Evolutionary conservation across 805 yeast species (phyloP).

Genomic region (Pichia manshurica): DNA sequence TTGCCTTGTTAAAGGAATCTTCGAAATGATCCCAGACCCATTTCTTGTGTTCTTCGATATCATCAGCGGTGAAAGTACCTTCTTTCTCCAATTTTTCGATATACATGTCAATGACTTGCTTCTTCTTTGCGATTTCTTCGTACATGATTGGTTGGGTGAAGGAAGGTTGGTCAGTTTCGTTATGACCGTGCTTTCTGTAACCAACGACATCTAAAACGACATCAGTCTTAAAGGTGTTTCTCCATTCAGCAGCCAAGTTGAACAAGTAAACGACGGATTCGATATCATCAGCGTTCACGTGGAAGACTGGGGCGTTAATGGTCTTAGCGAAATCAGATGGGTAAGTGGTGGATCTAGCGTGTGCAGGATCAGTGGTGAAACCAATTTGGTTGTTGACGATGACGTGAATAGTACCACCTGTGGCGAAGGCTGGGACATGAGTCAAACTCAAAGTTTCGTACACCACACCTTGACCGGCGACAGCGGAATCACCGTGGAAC

Average conservation of each 20-base stretch:
- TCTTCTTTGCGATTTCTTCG: conserved; percentile 81
- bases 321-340: conserved; percentile 97
- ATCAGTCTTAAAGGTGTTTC: conserved; percentile 93
- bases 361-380: conserved; percentile 97
- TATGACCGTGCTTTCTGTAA: conserved; percentile 98
- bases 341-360: conserved; percentile 95
- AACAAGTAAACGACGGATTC: conserved; percentile 89
- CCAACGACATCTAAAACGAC: conserved; percentile 96
- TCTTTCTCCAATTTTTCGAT: conserved; percentile 73
- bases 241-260: conserved; percentile 98
- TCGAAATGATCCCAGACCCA: conserved; percentile 97
- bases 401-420: conserved; percentile 97
- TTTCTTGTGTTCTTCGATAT: conserved; percentile 90
- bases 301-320: conserved; percentile 97
- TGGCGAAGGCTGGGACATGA: conserved; percentile 86
- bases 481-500: conserved; percentile 99
- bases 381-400: conserved; percentile 98
- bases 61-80: conserved; percentile 84
- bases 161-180: conserved; percentile 98
- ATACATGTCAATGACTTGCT: conserved; percentile 83
- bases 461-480: conserved; percentile 98
- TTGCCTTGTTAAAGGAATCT: conserved; percentile 80
- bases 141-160: conserved; percentile 99
- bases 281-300: conserved; percentile 96
- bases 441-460: conserved; percentile 97